A percentile compares a stretch with the other conserved stretches of the same genome.
These are phyloP conservation scores for Saturnispora gosingensis DNA, from an alignment of 805 yeast genomes.

Conservation along the genomic window DNA sequence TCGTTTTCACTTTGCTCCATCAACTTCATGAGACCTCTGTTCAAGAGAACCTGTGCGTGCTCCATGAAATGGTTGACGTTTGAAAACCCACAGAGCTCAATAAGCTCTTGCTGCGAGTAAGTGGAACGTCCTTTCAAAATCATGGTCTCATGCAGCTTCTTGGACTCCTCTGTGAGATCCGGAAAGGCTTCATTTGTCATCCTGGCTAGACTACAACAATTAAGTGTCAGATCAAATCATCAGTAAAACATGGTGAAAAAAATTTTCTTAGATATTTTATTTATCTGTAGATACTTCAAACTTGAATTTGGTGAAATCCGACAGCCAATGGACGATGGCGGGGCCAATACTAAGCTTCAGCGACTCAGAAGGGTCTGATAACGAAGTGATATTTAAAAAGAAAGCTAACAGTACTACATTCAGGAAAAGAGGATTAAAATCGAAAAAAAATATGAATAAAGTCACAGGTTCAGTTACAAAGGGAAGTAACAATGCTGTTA, in stretches of 20 bases:
- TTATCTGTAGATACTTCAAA: slow-evolving; percentile 1
- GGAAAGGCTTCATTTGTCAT: slow-evolving; percentile 9
- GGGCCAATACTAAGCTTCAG: slow-evolving; percentile 13
- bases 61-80: slow-evolving; percentile 35
- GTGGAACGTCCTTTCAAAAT: slow-evolving; percentile 37
- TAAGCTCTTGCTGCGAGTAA: slow-evolving; percentile 64
- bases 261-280: background rate
- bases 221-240: background rate
- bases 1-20: slow-evolving; percentile 50
- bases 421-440: background rate
- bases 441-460: background rate
- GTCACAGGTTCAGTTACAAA: slow-evolving; percentile 5
- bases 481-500: background rate
- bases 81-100: slow-evolving; percentile 35
- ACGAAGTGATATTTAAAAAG: background rate
- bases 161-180: slow-evolving; percentile 32
- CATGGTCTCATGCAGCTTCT: slow-evolving; percentile 57
- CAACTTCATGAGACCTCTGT: slow-evolving; percentile 51
- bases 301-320: slow-evolving; percentile 8
- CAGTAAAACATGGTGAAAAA: background rate
- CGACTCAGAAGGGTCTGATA: slow-evolving; percentile 2
- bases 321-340: slow-evolving; percentile 17
- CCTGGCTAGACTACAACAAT: background rate
- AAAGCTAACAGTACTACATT: background rate
- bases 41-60: slow-evolving; percentile 37